Evolutionary conservation across 2,329 filamentous ascomycete genomes (phyloP).

Genomic region (Raffaelea arxii): DNA sequence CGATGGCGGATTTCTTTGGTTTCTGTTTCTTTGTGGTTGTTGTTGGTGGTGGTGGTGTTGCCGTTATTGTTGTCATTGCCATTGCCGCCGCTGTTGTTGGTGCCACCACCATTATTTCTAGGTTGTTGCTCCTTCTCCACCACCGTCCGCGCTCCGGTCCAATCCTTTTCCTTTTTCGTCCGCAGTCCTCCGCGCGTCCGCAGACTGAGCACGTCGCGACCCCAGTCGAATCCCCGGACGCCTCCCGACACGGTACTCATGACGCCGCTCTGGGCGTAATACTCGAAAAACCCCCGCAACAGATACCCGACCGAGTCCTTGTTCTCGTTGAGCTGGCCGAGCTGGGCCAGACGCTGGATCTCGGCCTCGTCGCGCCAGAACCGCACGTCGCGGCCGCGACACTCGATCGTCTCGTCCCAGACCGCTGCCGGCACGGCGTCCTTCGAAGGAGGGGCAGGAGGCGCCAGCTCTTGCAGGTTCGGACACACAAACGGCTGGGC

Average conservation of each 20-base stretch:
- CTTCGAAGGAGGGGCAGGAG: conserved; percentile 26
- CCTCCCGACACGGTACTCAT: conserved; percentile 40
- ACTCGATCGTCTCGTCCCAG: conserved; percentile 31
- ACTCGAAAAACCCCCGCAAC: conserved; percentile 78
- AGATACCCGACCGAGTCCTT: conserved; percentile 59
- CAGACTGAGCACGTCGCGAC: conserved; percentile 67
- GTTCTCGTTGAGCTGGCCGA: conserved; percentile 57
- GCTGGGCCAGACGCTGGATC: conserved; percentile 50
- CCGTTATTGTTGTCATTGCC: not conserved
- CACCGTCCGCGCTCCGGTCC: conserved; percentile 72
- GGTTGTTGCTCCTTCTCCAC: conserved; percentile 29
- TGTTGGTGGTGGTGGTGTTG: conserved; percentile 1
- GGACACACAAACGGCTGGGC: conserved; percentile 72
- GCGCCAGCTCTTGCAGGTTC: conserved; percentile 60
- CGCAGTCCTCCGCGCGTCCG: conserved; percentile 61
- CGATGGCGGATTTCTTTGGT: conserved; percentile 66
- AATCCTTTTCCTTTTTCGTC: conserved; percentile 69
- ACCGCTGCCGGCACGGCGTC: conserved; percentile 26
- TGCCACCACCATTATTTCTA: not conserved
- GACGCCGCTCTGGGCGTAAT: conserved; percentile 58
- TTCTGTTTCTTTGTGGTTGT: conserved; percentile 27
- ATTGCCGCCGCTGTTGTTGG: not conserved
- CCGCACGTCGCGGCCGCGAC: conserved; percentile 59
- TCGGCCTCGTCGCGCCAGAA: conserved; percentile 71
- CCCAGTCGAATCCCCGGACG: conserved; percentile 68